Percentiles rank a stretch among this genome's conserved stretches.
phyloP scores from a whole-genome alignment of 2,329 filamentous ascomycete species.

The Pyrenochaeta sp. region DNA sequence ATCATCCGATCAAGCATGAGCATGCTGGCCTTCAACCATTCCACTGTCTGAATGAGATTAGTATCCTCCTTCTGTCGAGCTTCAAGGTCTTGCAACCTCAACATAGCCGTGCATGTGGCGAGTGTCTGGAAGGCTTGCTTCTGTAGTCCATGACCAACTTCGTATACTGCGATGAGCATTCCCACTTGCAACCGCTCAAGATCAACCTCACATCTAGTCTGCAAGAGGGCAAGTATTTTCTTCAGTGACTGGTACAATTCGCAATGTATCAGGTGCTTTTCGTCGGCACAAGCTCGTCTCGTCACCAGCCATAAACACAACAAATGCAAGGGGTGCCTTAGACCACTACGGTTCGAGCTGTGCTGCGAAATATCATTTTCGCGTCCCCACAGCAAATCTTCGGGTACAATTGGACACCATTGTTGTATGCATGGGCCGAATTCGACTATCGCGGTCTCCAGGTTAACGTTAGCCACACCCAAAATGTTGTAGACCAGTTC shows the following conservation, averaged over 20 bases:
- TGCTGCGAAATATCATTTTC: constrained; percentile 3
- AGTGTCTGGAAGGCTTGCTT: constrained; percentile 15
- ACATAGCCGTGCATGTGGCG: constrained; percentile 3
- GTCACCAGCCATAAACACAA: constrained; percentile 15
- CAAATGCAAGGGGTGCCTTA: constrained; percentile 8
- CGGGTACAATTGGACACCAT: constrained; percentile 22
- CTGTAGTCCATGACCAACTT: constrained; percentile 15
- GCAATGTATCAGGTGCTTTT: constrained; percentile 1
- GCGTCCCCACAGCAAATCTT: constrained; percentile 10
- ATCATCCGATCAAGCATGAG: constrained; percentile 21
- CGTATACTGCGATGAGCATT: constrained; percentile 18
- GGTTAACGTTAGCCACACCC: constrained; percentile 6
- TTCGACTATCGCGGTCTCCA: constrained; percentile 8
- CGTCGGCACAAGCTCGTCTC: constrained; percentile 6
- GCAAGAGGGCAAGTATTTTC: constrained; percentile 13
- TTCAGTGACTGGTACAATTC: constrained; percentile 18
- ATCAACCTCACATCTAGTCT: not conserved
- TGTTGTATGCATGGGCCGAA: constrained; percentile 22
- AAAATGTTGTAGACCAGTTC: constrained; percentile 11
- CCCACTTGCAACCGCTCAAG: constrained; percentile 11
- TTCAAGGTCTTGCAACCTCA: constrained; percentile 6
- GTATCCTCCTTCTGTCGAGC: not conserved
- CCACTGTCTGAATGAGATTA: not conserved
- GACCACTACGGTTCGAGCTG: constrained; percentile 1
- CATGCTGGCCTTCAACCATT: constrained; percentile 16